Percentiles rank a stretch among this genome's conserved stretches.
Evolutionary conservation across 148 eudicot species (phyloP).

Genomic region (Arctostaphylos glauca): DNA sequence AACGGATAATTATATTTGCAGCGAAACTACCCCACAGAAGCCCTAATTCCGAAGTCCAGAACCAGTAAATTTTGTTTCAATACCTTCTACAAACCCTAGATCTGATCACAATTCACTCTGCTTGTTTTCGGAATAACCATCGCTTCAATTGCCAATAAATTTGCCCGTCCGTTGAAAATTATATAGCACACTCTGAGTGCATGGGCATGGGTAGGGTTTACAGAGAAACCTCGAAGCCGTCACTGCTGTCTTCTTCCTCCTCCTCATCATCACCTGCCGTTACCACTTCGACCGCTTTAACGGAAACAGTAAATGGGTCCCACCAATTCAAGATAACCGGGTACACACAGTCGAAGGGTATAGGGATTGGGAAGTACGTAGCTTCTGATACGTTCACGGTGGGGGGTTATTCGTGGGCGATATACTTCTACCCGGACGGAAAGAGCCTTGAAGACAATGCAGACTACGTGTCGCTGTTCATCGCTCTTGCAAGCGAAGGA

Average conservation of each 20-base stretch:
- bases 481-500: constrained; percentile 55
- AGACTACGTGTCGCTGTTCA: constrained; percentile 43
- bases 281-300: constrained; percentile 37
- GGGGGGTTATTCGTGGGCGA: constrained; percentile 49
- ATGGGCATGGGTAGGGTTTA: constrained; percentile 39
- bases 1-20: background rate
- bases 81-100: constrained; percentile 8
- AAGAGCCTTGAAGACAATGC: constrained; percentile 50
- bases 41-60: background rate
- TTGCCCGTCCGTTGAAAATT: background rate
- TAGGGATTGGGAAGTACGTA: constrained; percentile 47
- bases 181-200: background rate
- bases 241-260: constrained; percentile 14
- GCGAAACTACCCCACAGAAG: background rate
- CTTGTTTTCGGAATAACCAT: background rate
- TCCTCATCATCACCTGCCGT: constrained; percentile 25
- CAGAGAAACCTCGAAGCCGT: constrained; percentile 30
- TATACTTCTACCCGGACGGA: constrained; percentile 56
- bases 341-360: constrained; percentile 43
- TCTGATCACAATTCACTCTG: background rate
- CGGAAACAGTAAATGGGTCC: constrained; percentile 41
- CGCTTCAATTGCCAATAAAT: background rate
- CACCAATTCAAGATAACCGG: constrained; percentile 50
- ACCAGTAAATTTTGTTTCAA: background rate
- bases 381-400: constrained; percentile 46